A percentile compares a stretch with the other conserved stretches of the same genome.
phyloP scores from a whole-genome alignment of 495 filamentous ascomycete genomes.

The Poronia punctata region DNA sequence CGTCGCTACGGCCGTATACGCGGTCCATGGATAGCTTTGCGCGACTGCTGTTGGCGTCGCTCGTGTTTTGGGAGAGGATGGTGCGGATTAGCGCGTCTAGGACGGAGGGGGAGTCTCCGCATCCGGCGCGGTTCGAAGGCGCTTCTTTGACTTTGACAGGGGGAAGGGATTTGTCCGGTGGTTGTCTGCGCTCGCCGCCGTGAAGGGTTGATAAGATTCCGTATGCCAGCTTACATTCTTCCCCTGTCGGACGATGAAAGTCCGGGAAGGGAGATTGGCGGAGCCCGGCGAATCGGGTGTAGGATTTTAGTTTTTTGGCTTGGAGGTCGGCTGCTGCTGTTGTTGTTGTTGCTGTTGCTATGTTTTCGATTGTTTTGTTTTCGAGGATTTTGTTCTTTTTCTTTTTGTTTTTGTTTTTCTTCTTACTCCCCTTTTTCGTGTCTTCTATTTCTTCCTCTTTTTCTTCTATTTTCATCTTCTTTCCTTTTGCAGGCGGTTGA shows the following conservation, averaged over 20 bases:
- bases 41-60: constrained; percentile 53
- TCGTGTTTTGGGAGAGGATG: constrained; percentile 67
- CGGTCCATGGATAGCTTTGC: constrained; percentile 67
- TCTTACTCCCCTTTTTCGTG: no score
- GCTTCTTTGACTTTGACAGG: constrained; percentile 34
- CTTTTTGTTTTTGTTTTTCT: no score
- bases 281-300: constrained; percentile 21
- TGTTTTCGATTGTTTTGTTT: no score
- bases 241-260: constrained; percentile 56
- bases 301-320: constrained; percentile 27
- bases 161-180: no score
- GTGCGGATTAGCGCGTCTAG: constrained; percentile 81
- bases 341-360: background rate
- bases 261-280: constrained; percentile 57
- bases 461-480: no score
- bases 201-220: constrained; percentile 58
- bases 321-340: constrained; percentile 15
- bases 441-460: no score
- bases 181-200: constrained; percentile 55
- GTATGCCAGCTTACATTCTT: constrained; percentile 65
- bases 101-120: constrained; percentile 79
- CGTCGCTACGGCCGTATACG: constrained; percentile 68
- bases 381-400: no score
- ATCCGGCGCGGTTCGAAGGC: constrained; percentile 64
- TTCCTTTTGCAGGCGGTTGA: no score